Evolutionary conservation across 495 filamentous ascomycete genomes (phyloP).

Genomic region (Pyronema domesticum): DNA sequence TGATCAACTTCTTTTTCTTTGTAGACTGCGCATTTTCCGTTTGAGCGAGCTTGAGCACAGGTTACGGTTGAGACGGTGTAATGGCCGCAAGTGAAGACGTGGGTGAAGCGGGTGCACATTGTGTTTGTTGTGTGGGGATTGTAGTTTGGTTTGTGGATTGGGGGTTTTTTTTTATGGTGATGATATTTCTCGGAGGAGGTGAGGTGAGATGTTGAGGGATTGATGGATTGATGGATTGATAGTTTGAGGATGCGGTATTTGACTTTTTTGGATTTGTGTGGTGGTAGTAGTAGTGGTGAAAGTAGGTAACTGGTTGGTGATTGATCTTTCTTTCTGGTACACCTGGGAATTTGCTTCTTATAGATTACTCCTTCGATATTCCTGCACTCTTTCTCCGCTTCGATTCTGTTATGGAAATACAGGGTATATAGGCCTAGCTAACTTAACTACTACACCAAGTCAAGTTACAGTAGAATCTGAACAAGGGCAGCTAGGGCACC

Average conservation of each 20-base stretch:
- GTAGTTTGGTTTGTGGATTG: neutral
- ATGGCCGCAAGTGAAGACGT: conserved; percentile 23
- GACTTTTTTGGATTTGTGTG: neutral
- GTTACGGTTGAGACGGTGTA: conserved; percentile 19
- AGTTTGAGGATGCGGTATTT: neutral
- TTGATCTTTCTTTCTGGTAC: too few species aligned
- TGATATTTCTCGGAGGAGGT: neutral
- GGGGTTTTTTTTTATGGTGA: neutral
- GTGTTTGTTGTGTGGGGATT: neutral
- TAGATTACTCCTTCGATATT: too few species aligned
- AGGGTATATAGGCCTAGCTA: too few species aligned
- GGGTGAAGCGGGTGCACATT: conserved; percentile 25
- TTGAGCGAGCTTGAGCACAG: conserved; percentile 24
- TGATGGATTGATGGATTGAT: neutral
- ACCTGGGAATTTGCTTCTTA: too few species aligned
- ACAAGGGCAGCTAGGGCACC: too few species aligned
- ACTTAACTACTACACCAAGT: too few species aligned
- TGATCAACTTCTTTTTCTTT: conserved; percentile 24
- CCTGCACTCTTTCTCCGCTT: too few species aligned
- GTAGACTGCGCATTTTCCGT: conserved; percentile 23
- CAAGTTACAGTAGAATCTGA: too few species aligned
- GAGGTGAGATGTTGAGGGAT: neutral
- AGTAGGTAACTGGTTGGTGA: neutral
- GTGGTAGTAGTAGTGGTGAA: neutral
- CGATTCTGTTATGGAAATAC: too few species aligned